Conservation (phyloP, 1,284 basidiomycete genomes). For the Acaromyces ingoldii region DNA sequence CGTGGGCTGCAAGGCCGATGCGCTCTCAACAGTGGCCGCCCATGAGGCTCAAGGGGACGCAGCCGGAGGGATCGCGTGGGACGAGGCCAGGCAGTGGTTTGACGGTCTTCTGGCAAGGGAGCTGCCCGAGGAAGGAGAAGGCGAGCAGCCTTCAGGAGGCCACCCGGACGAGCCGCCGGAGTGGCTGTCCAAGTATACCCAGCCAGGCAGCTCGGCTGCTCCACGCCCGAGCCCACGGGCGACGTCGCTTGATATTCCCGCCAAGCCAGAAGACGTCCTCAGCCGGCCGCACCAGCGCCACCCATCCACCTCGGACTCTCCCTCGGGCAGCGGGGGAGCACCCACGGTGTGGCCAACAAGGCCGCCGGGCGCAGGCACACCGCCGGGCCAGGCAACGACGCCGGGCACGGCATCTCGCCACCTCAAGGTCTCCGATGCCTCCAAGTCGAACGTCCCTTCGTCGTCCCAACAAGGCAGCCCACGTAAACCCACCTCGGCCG, state of each 20-base stretch:
- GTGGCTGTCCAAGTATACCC: background rate
- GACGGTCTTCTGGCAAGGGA: background rate
- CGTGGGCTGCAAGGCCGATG: constrained; percentile 35
- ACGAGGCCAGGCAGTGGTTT: constrained; percentile 5
- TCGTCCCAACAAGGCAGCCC: too few relatives aligned
- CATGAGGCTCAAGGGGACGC: background rate
- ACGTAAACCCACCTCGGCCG: too few relatives aligned
- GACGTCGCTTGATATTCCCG: constrained; percentile 4
- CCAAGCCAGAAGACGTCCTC: background rate
- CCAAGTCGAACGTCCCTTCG: too few relatives aligned
- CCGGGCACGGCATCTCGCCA: constrained; percentile 1
- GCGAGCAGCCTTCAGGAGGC: background rate
- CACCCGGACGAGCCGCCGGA: background rate
- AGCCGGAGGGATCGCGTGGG: background rate
- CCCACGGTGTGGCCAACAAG: background rate
- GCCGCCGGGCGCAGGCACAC: background rate
- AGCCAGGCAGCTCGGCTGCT: background rate
- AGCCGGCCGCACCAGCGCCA: background rate
- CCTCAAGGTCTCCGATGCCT: too few relatives aligned
- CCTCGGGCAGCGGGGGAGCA: background rate
- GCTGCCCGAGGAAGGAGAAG: background rate
- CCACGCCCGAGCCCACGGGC: background rate
- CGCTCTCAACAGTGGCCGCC: constrained; percentile 3
- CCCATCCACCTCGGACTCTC: background rate
- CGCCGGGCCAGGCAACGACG: background rate